Conservation (phyloP, 177 flowering plant genomes). For the Vitis hybrid region DNA sequence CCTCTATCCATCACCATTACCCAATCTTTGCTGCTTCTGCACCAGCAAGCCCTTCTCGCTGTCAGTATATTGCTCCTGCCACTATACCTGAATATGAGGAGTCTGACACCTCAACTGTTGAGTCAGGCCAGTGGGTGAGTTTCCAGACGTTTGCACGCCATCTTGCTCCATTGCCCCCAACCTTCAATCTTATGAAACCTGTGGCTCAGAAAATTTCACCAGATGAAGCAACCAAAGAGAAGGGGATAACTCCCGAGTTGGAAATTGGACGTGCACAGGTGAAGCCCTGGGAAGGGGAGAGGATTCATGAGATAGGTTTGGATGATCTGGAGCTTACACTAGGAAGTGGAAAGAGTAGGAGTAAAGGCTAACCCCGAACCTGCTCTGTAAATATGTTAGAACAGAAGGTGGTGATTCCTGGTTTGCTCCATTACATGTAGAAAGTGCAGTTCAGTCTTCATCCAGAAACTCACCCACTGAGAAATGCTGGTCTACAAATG, state of each 20-base stretch:
- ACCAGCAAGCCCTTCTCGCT: conserved; percentile 60
- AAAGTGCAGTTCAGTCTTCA: not conserved
- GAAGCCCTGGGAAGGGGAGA: conserved; percentile 76
- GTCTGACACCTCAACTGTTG: conserved; percentile 62
- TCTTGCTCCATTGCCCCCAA: conserved; percentile 42
- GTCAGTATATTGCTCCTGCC: conserved; percentile 42
- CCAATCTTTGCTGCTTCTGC: conserved; percentile 63
- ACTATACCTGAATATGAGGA: conserved; percentile 70
- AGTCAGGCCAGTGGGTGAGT: conserved; percentile 60
- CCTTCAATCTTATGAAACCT: conserved; percentile 55
- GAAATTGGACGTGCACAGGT: conserved; percentile 40
- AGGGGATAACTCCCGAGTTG: conserved; percentile 32
- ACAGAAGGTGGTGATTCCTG: not conserved
- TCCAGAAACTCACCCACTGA: not conserved
- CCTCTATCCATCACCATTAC: conserved; percentile 44
- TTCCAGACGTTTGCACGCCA: conserved; percentile 36
- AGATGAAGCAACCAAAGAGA: conserved; percentile 20
- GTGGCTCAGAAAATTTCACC: conserved; percentile 22
- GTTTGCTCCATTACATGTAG: not conserved
- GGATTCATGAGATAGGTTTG: conserved; percentile 62
- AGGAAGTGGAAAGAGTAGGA: conserved; percentile 46
- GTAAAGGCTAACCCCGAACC: conserved; percentile 10
- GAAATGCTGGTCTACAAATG: not conserved
- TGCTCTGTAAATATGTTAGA: not conserved
- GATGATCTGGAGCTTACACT: conserved; percentile 78